Conservation (phyloP, 2,329 filamentous ascomycete genomes). For the Cylindrodendrum hubeiense region DNA sequence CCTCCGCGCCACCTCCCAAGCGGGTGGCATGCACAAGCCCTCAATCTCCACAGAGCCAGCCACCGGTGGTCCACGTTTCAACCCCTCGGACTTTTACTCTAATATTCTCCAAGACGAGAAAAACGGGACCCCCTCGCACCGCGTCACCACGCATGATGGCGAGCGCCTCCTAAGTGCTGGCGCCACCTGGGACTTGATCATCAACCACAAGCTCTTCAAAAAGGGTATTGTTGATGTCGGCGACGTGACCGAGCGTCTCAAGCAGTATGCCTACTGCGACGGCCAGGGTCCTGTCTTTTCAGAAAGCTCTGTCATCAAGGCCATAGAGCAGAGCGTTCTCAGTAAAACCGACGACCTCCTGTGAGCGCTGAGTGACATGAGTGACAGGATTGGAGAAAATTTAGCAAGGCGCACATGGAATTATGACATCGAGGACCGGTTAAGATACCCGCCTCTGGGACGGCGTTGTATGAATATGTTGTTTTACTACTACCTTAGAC, state of each 20-base stretch:
- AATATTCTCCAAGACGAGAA: conserved; percentile 70
- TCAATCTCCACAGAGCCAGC: conserved; percentile 61
- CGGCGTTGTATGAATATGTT: neutral
- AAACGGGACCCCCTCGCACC: conserved; percentile 74
- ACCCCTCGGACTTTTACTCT: conserved; percentile 77
- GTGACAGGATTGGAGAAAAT: neutral
- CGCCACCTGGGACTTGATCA: conserved; percentile 91
- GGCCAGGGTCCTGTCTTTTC: conserved; percentile 90
- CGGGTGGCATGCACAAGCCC: conserved; percentile 46
- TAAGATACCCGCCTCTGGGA: conserved; percentile 23
- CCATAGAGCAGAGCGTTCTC: conserved; percentile 83
- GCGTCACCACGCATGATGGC: conserved; percentile 74
- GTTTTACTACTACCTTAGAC: neutral
- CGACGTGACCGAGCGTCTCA: conserved; percentile 83
- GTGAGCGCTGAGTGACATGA: conserved; percentile 45
- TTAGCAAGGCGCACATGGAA: conserved; percentile 15
- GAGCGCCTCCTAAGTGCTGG: conserved; percentile 79
- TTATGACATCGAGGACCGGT: conserved; percentile 25
- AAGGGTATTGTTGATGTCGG: conserved; percentile 86
- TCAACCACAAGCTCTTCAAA: conserved; percentile 81
- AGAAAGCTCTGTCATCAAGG: conserved; percentile 77
- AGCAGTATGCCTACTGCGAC: conserved; percentile 81
- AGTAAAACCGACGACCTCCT: conserved; percentile 82
- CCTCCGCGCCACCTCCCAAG: conserved; percentile 79
- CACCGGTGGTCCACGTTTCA: conserved; percentile 77